These are phyloP conservation scores for Pulicaria dysenterica DNA, from an alignment of 129 eudicot genomes.

Conservation along the genomic window DNA sequence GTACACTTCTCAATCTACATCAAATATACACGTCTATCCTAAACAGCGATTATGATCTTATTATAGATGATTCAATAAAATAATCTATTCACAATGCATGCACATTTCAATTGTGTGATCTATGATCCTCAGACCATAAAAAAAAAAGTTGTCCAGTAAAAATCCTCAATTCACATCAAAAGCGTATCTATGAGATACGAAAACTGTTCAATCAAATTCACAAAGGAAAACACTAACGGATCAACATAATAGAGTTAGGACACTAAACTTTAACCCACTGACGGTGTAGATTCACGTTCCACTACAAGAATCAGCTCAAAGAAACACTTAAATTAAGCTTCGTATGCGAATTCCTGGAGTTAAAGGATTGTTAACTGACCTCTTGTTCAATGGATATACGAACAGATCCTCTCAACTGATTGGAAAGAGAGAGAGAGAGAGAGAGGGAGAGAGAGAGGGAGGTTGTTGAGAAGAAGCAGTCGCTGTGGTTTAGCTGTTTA, in stretches of 20 bases:
- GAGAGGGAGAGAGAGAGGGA: conserved; percentile 3
- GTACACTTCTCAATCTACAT: conserved; percentile 4
- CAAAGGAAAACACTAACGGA: not conserved
- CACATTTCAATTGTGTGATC: not conserved
- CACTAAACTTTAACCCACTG: conserved; percentile 6
- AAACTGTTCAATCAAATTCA: conserved; percentile 5
- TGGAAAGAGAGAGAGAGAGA: conserved; percentile 11
- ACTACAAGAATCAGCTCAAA: conserved; percentile 20
- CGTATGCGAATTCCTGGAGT: conserved; percentile 1
- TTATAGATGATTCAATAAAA: not conserved
- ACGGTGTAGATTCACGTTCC: conserved; percentile 14
- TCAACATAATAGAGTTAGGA: conserved; percentile 8
- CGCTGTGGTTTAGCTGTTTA: not conserved
- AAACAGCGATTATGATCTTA: not conserved
- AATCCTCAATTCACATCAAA: not conserved
- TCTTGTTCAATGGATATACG: conserved; percentile 16
- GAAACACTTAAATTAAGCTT: conserved; percentile 1
- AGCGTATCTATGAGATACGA: not conserved
- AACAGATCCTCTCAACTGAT: conserved; percentile 25
- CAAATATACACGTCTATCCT: not conserved
- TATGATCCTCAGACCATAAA: conserved; percentile 4
- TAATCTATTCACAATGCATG: not conserved
- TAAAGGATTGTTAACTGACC: conserved; percentile 20
- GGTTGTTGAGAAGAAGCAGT: not conserved
- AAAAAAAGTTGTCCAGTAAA: not conserved